Base-by-base conservation (phyloP, 2,329 filamentous ascomycete genomes). In the Cladosporium sp. region DNA sequence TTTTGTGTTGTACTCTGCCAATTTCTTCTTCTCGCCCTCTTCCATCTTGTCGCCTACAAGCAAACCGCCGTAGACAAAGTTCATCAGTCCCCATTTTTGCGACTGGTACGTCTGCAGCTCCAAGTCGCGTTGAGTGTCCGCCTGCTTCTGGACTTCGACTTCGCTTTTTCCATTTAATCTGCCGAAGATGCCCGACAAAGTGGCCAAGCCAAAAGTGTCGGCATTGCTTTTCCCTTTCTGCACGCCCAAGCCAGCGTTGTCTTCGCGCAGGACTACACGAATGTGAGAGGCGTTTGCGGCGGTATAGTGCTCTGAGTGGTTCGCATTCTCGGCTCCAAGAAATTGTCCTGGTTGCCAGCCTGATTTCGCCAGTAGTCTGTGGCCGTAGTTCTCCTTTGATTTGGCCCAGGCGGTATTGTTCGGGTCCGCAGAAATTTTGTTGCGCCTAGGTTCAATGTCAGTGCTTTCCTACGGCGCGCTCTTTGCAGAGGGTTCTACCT, bases 341-440 rank as follows among this genome's bases (percentile, higher is more conserved):
- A 85, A 89, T 64, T 88, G 82, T 37, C 94, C 94, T 0, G 92
- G 91, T 61, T 87, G 83, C 94, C 94, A 99, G 64, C 94, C 94
- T 69, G 97, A 92, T 15, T 88, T 82, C 51, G 87, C 85, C 70
- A 99, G 86, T 66, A 97, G 93, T 70, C 87, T 90, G 73, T 96
- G 92, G 66, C 94, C 94, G 73, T 94, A 97, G 56, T 86, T 87
- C 59, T 83, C 83, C 64, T 88, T 90, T 72, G 92, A 88, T 69
- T 88, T 87, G 59, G 88, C 87, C 94, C 94, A 99, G 81, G 84
- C 86, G 50, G 90, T 96, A 75, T 97, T 99, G 77, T 97, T 97
- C 7, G 94, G 94, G 75, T 99, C 94, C 72, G 88, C 83, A 65
- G 88, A 88, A 70, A 97, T 86, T 77, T 93, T 96, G 50, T 81